These are phyloP conservation scores for Macadamia integrifolia DNA, from an alignment of 164 flowering plant genomes.

Conservation along the genomic window DNA sequence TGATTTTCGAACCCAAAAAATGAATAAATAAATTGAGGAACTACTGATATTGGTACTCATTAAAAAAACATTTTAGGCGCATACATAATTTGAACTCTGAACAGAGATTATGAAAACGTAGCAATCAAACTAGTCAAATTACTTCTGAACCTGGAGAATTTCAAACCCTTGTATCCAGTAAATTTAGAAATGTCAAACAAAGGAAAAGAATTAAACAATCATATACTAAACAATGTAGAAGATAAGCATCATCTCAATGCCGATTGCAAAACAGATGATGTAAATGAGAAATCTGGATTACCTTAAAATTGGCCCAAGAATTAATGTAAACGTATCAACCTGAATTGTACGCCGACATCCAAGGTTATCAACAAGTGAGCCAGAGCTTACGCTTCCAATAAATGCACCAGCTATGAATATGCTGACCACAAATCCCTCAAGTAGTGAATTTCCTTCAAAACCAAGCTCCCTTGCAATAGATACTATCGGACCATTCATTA, in stretches of 20 bases:
- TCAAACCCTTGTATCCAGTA: too few relatives aligned
- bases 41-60: too few relatives aligned
- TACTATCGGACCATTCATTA: slow-evolving; percentile 84
- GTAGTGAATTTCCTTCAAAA: slow-evolving; percentile 69
- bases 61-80: too few relatives aligned
- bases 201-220: background rate
- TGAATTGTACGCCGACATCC: slow-evolving; percentile 77
- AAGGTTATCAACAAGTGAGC: slow-evolving; percentile 56
- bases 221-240: too few relatives aligned
- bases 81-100: too few relatives aligned
- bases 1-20: background rate
- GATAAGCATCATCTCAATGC: too few relatives aligned
- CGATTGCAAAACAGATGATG: too few relatives aligned
- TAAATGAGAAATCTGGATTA: slow-evolving; percentile 12
- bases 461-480: slow-evolving; percentile 73
- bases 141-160: too few relatives aligned
- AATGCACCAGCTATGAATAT: slow-evolving; percentile 84
- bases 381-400: slow-evolving; percentile 61
- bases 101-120: too few relatives aligned
- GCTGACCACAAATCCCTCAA: slow-evolving; percentile 88
- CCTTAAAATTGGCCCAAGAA: slow-evolving; percentile 75
- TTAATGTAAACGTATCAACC: slow-evolving; percentile 56
- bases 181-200: background rate
- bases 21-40: background rate
- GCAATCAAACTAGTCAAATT: too few relatives aligned